These are phyloP conservation scores for Citrus australasica DNA, from an alignment of 345 rosid genomes.

Conservation along the genomic window DNA sequence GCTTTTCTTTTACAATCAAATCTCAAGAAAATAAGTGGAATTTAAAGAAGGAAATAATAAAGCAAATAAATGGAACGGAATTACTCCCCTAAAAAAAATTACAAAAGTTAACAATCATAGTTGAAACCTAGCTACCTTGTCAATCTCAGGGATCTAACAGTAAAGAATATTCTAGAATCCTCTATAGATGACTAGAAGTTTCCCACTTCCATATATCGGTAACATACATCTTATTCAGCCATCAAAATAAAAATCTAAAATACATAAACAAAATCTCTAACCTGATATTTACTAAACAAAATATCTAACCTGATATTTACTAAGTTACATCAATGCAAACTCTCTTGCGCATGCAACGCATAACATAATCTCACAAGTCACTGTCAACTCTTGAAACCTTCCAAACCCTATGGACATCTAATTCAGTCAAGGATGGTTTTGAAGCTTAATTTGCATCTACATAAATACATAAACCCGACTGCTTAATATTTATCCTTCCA, in stretches of 20 bases:
- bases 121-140: neutral
- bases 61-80: neutral
- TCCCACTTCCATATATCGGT: neutral
- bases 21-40: neutral
- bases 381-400: neutral
- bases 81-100: neutral
- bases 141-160: neutral
- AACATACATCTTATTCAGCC: neutral
- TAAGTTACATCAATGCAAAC: neutral
- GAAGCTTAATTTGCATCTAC: neutral
- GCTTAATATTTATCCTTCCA: neutral
- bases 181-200: neutral
- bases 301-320: neutral
- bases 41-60: neutral
- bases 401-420: neutral
- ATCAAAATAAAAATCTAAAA: neutral
- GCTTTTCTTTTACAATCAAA: neutral
- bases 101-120: neutral
- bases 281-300: neutral
- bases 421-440: neutral
- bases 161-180: neutral
- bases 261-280: too few relatives aligned
- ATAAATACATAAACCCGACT: neutral
- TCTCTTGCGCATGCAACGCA: neutral
- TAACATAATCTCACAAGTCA: neutral